Evolutionary conservation across 306 rosid species (phyloP).

Genomic region (Malus sieversii): DNA sequence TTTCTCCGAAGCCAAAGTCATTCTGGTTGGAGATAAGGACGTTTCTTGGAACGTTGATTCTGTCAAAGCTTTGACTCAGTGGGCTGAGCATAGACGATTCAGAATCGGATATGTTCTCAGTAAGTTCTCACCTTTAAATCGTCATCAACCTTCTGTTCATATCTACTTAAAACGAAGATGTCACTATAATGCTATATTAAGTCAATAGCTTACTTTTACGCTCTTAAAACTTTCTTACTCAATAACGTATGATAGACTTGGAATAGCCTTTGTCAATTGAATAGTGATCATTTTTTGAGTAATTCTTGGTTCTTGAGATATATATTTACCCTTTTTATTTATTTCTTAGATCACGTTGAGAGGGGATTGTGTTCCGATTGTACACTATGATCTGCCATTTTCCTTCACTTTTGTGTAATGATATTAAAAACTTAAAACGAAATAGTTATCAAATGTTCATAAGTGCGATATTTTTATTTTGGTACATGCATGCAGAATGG

Average conservation of each 20-base stretch:
- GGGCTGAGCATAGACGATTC: neutral
- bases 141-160: neutral
- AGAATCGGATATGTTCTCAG: neutral
- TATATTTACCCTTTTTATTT: too few relatives aligned
- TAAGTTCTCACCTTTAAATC: neutral
- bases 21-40: neutral
- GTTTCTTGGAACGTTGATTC: neutral
- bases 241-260: too few relatives aligned
- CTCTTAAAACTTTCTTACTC: too few relatives aligned
- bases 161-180: neutral
- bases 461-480: neutral
- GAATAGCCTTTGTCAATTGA: too few relatives aligned
- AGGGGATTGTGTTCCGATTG: too few relatives aligned
- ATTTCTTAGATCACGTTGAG: too few relatives aligned
- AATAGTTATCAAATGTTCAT: neutral
- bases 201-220: too few relatives aligned
- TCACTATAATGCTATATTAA: too few relatives aligned
- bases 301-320: too few relatives aligned
- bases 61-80: neutral
- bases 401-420: too few relatives aligned
- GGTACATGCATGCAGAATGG: neutral
- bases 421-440: neutral
- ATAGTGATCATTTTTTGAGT: too few relatives aligned
- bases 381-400: too few relatives aligned
- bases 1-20: neutral